These are phyloP conservation scores for Elongisporangium undulatum DNA, from an alignment of 352 stramenopile genomes.

Conservation along the genomic window DNA sequence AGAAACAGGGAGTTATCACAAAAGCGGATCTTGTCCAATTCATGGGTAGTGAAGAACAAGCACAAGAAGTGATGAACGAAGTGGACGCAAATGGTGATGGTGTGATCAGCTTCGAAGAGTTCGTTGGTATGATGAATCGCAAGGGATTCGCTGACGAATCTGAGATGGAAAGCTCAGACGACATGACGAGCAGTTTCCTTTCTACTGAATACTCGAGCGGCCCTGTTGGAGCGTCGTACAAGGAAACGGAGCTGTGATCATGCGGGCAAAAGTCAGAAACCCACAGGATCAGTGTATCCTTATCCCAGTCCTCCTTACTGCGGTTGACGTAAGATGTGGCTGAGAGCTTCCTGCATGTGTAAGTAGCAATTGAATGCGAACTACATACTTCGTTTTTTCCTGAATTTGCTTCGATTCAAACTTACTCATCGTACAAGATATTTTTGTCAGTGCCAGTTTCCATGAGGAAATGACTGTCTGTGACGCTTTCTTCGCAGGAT, in stretches of 20 bases:
- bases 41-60: constrained; percentile 91
- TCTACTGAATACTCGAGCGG: constrained; percentile 28
- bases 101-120: constrained; percentile 92
- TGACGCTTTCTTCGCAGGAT: neutral
- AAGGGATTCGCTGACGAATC: constrained; percentile 81
- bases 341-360: neutral
- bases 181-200: constrained; percentile 47
- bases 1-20: constrained; percentile 80
- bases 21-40: constrained; percentile 89
- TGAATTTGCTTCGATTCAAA: neutral
- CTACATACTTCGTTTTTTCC: neutral
- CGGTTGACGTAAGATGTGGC: neutral
- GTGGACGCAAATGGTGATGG: constrained; percentile 90
- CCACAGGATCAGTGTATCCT: neutral
- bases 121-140: constrained; percentile 88
- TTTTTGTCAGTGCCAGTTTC: neutral
- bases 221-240: constrained; percentile 26
- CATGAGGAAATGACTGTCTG: too few relatives aligned
- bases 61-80: constrained; percentile 90
- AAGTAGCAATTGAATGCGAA: neutral
- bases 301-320: neutral
- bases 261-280: neutral
- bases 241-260: constrained; percentile 75
- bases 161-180: constrained; percentile 57
- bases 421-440: neutral